Base-by-base conservation (phyloP, 306 rosid species). In the Ochetophila trinervis region DNA sequence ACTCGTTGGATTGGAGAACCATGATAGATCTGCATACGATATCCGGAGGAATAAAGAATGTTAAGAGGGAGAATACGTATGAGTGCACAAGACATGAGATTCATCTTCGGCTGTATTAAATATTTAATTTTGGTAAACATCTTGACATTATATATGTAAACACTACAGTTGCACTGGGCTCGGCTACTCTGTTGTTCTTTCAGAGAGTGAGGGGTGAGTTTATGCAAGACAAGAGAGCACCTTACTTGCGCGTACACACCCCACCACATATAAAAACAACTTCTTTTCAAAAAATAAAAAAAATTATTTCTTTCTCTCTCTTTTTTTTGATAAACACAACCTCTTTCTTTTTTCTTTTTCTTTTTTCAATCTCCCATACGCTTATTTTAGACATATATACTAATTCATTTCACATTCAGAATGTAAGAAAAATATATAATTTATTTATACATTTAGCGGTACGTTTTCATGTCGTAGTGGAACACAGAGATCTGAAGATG, bases 241-340 rank as follows among this genome's bases (percentile, higher is more conserved):
- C 27, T 10, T 37, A 6, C 14, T 2, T 5, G 32, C 32, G 4
- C 32, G 4, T 13, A 53, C 76, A 65, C 67, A 51, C 42, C 47
- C 24, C 21, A 53, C 62, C 40, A 75, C 48, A 58, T 60, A 58
- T 56, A 61, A 72, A 75, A 78, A 55, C 36, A 68, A 65, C 71
- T 51, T 77, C 56, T 63, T 62, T 44, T 66, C 40, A 35, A 35
- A 35, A 35, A 35, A 34, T 34, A 34, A 34, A 34, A 34, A 34
- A 34, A 6, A 6, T 34, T 3, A 34, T 34, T 34, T 6, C 3
- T 34, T 34, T 34, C n/a, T n/a, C n/a, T n/a, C n/a, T n/a, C n/a
- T n/a, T n/a, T n/a, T n/a, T n/a, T n/a, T n/a, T n/a, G n/a, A 58
- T 56, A 61, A 72, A 75, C 75, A 55, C 36, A 68, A 27, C 32